phyloP scores from a whole-genome alignment of 106 monocot species.

The Dioscorea alata region DNA sequence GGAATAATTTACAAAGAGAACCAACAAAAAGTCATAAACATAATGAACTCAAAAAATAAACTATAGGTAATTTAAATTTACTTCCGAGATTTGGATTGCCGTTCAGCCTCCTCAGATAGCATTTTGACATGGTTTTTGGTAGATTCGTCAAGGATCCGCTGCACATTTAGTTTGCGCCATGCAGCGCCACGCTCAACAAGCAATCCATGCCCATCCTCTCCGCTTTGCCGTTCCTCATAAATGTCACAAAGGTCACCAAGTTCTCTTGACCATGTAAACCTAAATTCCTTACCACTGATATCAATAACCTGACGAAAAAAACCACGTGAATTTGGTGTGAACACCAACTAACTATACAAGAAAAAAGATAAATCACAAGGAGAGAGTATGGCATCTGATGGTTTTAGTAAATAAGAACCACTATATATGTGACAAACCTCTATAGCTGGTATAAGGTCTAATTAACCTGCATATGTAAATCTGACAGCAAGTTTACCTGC shows the following conservation, averaged over 20 bases:
- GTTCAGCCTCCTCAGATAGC: slow-evolving; percentile 93
- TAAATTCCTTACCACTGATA: slow-evolving; percentile 87
- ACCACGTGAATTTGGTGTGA: not conserved
- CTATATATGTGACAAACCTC: not conserved
- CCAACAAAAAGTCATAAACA: too few species aligned
- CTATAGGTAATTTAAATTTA: slow-evolving; percentile 13
- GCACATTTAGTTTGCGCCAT: slow-evolving; percentile 91
- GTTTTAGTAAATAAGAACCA: not conserved
- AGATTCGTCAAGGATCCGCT: slow-evolving; percentile 85
- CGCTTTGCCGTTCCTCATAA: slow-evolving; percentile 71
- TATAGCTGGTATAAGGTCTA: not conserved
- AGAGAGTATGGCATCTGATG: too few species aligned
- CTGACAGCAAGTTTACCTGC: too few species aligned
- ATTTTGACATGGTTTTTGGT: slow-evolving; percentile 90
- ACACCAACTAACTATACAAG: not conserved
- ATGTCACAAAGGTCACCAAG: slow-evolving; percentile 80
- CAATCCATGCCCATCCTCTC: slow-evolving; percentile 85
- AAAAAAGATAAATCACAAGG: too few species aligned
- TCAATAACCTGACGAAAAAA: slow-evolving; percentile 69
- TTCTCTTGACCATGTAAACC: slow-evolving; percentile 84
- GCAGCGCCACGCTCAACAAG: slow-evolving; percentile 85
- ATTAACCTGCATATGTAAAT: too few species aligned
- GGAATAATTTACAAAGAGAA: too few species aligned
- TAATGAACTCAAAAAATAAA: not conserved
- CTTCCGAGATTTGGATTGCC: slow-evolving; percentile 73